phyloP scores from a whole-genome alignment of 2,329 filamentous ascomycete genomes.

The Phialophora expanda region DNA sequence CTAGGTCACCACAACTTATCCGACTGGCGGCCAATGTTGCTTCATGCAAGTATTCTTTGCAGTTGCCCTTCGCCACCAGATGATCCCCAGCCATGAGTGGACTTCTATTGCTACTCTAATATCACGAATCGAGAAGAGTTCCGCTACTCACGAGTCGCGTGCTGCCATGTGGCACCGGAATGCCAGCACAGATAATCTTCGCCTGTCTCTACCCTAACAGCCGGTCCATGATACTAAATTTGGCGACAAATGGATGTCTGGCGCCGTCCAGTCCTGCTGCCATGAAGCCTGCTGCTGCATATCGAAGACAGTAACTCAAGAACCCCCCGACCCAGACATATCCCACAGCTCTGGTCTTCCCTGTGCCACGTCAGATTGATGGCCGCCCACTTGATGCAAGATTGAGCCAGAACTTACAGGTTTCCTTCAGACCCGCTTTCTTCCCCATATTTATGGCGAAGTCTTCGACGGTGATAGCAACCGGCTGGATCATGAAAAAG shows the following conservation, averaged over 20 bases:
- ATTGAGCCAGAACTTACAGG: conserved; percentile 19
- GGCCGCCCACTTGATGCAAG: neutral
- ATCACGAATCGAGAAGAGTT: conserved; percentile 8
- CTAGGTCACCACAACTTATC: conserved; percentile 2
- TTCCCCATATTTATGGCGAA: conserved; percentile 27
- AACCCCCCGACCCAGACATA: conserved; percentile 29
- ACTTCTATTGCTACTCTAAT: conserved; percentile 24
- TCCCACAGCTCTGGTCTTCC: conserved; percentile 29
- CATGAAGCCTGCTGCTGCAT: conserved; percentile 22
- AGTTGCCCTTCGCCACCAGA: conserved; percentile 21
- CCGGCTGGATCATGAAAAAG: conserved; percentile 35
- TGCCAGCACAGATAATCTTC: conserved; percentile 21
- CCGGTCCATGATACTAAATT: conserved; percentile 30
- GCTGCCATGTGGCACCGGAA: conserved; percentile 26
- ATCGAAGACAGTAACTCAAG: conserved; percentile 33
- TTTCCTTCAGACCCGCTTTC: conserved; percentile 24
- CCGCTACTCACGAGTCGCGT: conserved; percentile 18
- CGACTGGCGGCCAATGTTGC: conserved; percentile 21
- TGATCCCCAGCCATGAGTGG: conserved; percentile 24
- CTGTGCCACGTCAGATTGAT: conserved; percentile 8
- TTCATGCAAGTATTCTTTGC: conserved; percentile 23
- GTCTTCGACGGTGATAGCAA: conserved; percentile 32
- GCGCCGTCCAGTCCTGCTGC: conserved; percentile 23
- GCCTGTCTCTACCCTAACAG: conserved; percentile 23
- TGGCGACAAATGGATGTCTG: conserved; percentile 30